Evolutionary conservation across 2,329 filamentous ascomycete species (phyloP), one percentile per base, ranked within the genome.

Genomic region (Sphaerulina vaccinii): DNA sequence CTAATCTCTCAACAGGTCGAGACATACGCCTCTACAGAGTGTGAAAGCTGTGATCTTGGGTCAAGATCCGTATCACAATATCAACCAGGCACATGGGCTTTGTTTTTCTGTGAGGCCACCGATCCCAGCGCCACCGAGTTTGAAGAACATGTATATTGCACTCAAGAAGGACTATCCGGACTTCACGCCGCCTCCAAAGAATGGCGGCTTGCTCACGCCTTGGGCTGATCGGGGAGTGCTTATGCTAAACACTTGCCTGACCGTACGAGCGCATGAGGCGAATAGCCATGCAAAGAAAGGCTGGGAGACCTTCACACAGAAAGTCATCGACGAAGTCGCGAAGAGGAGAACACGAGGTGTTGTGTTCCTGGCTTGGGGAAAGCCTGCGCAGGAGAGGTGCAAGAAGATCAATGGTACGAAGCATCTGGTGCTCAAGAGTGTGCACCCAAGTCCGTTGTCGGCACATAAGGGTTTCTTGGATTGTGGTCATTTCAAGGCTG

Each of bases 31-130:
- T 6, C 85, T 99, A 62, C 76, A 86, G 74, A 86, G 79, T 11
- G 91, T 97, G 70, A 96, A 95, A 71, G 87, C 88, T 51, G 91
- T 99, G 55, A 90, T 99, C 66, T 73, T 97, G 49, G 93, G 93
- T 59, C 93, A 99, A 75, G 93, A 99, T 69, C 93, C 93, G 2
- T 99, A 99, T 71, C 93, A 99, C 76, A 95, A 95, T 70, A 71
- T 83, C 69, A 95, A 95, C 71, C 93, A 99, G 77, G 93, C 93
- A 44, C 93, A 97, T 71, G 93, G 93, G 37, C 84, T 99, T 53
- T 92, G 88, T 68, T 99, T 99, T 79, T 96, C 90, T 41, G 91
- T 97, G 49, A 88, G 88, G 8, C 86, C 92, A 2, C 93, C 93
- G 0, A 95, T 90, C 0, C 82, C 83, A 3, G 90, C 92, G 1